Evolutionary conservation across 129 eudicot species (phyloP), one percentile per base, ranked within the genome.

Genomic region (Glebionis coronaria): DNA sequence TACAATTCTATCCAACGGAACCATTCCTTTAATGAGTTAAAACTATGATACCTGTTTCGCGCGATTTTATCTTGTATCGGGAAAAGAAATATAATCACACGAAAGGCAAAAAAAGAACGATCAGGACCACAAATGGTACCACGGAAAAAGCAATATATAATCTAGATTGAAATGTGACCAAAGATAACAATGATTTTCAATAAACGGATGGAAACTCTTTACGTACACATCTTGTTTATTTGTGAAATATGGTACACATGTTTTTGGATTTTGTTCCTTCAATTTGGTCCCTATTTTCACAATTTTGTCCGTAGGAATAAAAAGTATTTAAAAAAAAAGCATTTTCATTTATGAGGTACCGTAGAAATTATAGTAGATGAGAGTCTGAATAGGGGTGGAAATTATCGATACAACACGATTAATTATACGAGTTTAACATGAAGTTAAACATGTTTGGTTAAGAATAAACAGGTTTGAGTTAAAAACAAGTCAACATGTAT

Each of bases 201-300:
- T 31, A 56, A 44, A 46, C 67, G 61, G 53, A 68, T 75, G 79
- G 79, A 68, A 75, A 45, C 67, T 75, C 69, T 67, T 5, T 75
- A 57, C 49, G 56, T 46, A 58, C 69, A 67, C 16, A 68, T 67
- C 53, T 57, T 75, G 73, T 67, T 56, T 75, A 61, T 67, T 58
- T 74, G 55, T 56, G 62, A 67, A 47, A 57, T 15, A 67, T 67
- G 12, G 35, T 74, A 35, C 73, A 59, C 68, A 58, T 75, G 73
- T 28, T 67, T 75, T 75, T 58, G 68, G 59, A 47, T 57, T 28
- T 59, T 75, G 59, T 38, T 67, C 55, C 65, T 50, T 23, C 23
- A 58, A 67, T 67, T 67, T 75, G 52, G 62, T 75, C 79, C 73
- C 31, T 21, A 40, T 14, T 47, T 61, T 62, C 52, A 46, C 15